Base-by-base conservation (phyloP, 2,329 filamentous ascomycete species). In the Pseudovirgaria hyperparasitica region DNA sequence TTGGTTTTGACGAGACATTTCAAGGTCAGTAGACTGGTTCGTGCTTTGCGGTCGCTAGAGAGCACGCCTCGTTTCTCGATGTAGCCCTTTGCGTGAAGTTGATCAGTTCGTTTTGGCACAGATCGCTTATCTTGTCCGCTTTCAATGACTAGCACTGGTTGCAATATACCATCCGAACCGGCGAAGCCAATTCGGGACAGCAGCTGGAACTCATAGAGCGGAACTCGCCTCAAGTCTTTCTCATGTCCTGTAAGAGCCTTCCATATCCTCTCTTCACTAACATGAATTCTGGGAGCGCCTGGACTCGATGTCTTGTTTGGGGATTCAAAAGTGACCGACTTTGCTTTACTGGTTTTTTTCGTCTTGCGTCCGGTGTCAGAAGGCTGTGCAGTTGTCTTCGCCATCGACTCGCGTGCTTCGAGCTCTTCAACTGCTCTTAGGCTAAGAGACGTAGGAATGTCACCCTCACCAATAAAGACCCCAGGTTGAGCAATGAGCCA, bases 121-220 rank as follows among this genome's bases (percentile, higher is more conserved):
- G 72, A 77, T 23, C 72, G 61, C 42, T 76, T 76, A 44, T 77
- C 72, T 48, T 77, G 72, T 5, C 67, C 67, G 35, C 67, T 71
- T 13, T 66, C 39, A 27, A 48, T 54, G 21, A 61, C 58, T 19
- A 76, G 47, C 2, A 70, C 62, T 2, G 68, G 63, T 41, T 77
- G 72, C 3, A 66, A 44, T 23, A 77, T 66, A 5, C 72, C 72
- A 10, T 54, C 46, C 11, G 57, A 50, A 22, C 70, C 66, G 29
- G 54, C 55, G 7, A 63, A 59, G 5, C 69, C 70, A 35, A 77
- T 73, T 27, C 73, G 61, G 7, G 65, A 69, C 2, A 77, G 50
- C 11, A 71, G 50, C 9, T 55, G 52, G 35, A 74, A 76, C 36
- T 76, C 68, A 28, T 65, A 55, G 1, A 52, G 48, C 2, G 66